A percentile compares a stretch with the other conserved stretches of the same genome.
phyloP scores from a whole-genome alignment of 2,329 filamentous ascomycete genomes.

The Pyrenophora graminea region DNA sequence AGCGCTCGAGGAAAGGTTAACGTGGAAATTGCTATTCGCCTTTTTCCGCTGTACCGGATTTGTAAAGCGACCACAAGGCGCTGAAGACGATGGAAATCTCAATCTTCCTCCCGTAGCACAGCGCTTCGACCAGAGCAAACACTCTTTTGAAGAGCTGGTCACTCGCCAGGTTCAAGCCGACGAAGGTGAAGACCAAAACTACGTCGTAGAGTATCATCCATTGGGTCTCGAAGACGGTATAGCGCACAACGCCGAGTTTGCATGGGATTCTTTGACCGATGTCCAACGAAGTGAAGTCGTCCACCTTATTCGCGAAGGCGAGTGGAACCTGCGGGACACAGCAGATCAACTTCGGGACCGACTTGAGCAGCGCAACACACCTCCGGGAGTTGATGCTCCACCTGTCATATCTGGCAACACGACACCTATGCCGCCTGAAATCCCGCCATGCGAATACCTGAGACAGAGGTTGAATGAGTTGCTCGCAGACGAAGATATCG shows the following conservation, averaged over 20 bases:
- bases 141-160: not conserved
- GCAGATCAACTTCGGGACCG: not conserved
- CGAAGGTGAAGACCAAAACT: not conserved
- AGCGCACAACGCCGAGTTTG: not conserved
- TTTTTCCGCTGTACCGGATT: conserved; percentile 15
- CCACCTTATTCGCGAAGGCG: not conserved
- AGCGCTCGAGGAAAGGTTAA: conserved; percentile 5
- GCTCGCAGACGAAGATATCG: not conserved
- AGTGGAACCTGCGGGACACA: not conserved
- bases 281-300: not conserved
- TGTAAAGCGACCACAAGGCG: not conserved
- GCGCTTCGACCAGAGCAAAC: conserved; percentile 9
- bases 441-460: not conserved
- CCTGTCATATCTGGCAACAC: too few relatives aligned
- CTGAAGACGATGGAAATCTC: not conserved
- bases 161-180: not conserved
- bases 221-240: not conserved
- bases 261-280: not conserved
- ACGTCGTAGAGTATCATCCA: not conserved
- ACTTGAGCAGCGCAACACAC: not conserved
- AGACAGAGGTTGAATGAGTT: not conserved
- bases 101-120: not conserved
- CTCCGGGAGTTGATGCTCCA: too few relatives aligned
- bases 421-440: not conserved
- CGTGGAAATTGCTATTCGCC: conserved; percentile 15